Percentiles rank a stretch among this genome's conserved stretches.
phyloP scores from a whole-genome alignment of 1,139 yeast genomes.

The Sugiyamaella pinicola region DNA sequence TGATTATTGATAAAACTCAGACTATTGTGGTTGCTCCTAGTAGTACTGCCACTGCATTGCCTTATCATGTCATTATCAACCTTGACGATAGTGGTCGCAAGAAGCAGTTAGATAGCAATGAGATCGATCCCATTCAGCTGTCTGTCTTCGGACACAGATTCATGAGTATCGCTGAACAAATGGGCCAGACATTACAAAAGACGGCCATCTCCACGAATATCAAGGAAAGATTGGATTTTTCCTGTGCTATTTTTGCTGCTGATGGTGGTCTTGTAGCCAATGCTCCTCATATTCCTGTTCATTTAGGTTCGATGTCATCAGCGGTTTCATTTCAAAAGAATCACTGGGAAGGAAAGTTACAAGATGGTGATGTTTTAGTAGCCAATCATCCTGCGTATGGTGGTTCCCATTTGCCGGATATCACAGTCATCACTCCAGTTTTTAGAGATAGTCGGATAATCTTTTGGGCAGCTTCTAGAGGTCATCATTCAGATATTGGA shows the following conservation, averaged over 20 bases:
- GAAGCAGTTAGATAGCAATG: slow-evolving; percentile 12
- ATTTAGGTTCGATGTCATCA: slow-evolving; percentile 83
- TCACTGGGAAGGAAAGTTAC: slow-evolving; percentile 59
- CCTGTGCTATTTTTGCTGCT: slow-evolving; percentile 78
- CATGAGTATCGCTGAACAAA: slow-evolving; percentile 88
- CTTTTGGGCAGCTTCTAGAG: slow-evolving; percentile 66
- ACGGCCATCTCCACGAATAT: slow-evolving; percentile 85
- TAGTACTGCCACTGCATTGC: slow-evolving; percentile 62
- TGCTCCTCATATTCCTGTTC: slow-evolving; percentile 89
- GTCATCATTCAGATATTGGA: slow-evolving; percentile 71
- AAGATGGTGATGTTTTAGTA: slow-evolving; percentile 73
- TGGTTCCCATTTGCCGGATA: slow-evolving; percentile 81
- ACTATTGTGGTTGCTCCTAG: slow-evolving; percentile 79
- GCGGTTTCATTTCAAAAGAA: slow-evolving; percentile 72
- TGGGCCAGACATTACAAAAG: slow-evolving; percentile 80
- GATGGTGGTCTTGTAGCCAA: slow-evolving; percentile 80
- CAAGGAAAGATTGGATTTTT: slow-evolving; percentile 79
- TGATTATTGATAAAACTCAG: slow-evolving; percentile 83
- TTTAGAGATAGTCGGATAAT: slow-evolving; percentile 58
- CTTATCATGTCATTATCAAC: slow-evolving; percentile 59
- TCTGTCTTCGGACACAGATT: slow-evolving; percentile 83
- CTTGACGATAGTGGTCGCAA: slow-evolving; percentile 26
- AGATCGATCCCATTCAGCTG: slow-evolving; percentile 67
- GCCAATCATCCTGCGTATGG: slow-evolving; percentile 82
- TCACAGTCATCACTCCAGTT: slow-evolving; percentile 77